Evolutionary conservation across 2,329 filamentous ascomycete species (phyloP), one percentile per base, ranked within the genome.

Genomic region (Colletotrichum spaethianum): DNA sequence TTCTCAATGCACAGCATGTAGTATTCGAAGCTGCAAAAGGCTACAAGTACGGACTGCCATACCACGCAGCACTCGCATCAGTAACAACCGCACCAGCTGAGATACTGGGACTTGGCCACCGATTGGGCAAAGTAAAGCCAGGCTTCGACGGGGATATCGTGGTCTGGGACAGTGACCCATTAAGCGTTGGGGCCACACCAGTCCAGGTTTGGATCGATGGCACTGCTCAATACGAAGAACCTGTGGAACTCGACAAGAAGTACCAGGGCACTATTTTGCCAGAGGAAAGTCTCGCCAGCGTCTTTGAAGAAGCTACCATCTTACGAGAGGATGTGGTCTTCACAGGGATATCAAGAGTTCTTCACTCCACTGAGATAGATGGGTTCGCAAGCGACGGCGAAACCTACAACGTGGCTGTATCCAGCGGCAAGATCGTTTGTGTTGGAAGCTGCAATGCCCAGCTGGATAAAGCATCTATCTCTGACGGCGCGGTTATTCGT

Each of bases 1-100:
- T 93, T 0, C 80, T 93, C 61, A 93, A 93, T 75, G 91, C 91
- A 0, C 91, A 93, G 78, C 91, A 93, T 73, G 90, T 93, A 1
- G 83, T 93, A 0, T 91, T 92, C 59, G 91, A 91, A 76, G 89
- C 89, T 7, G 89, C 88, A 52, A 90, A 90, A 79, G 87, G 81
- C 3, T 88, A 89, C 75, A 86, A 86, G 50, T 91, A 90, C 73
- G 89, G 90, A 0, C 81, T 92, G 65, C 88, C 89, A 0, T 91
- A 91, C 74, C 88, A 91, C 63, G 88, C 84, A 3, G 90, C 90
- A 0, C 79, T 92, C 4, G 85, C 89, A 2, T 83, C 87, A 16
- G 89, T 92, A 7, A 92, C 90, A 0, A 87, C 86, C 0, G 87
- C 88, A 0, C 89, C 90, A 0, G 90, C 90, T 1, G 87, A 89